Percentiles rank a stretch among this genome's conserved stretches.
Conservation (phyloP, 1,284 basidiomycete species). For the Schizophyllum commune region DNA sequence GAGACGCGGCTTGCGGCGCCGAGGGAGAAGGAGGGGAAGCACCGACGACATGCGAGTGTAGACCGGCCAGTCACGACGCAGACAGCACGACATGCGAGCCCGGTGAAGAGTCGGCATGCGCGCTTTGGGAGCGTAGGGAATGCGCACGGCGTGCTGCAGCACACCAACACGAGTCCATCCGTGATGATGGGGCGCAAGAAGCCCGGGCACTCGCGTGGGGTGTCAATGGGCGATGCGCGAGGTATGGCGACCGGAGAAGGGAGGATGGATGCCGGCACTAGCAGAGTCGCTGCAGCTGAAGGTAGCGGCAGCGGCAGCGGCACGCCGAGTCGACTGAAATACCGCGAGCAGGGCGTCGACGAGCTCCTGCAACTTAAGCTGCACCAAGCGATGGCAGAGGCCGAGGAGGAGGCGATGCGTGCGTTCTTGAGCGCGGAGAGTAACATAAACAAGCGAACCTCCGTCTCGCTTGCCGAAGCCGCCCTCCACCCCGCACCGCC, state of each 20-base stretch:
- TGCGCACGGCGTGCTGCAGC: background rate
- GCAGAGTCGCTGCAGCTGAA: too few relatives aligned
- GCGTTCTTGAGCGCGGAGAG: background rate
- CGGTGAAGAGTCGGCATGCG: slow-evolving; percentile 7
- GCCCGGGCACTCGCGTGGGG: slow-evolving; percentile 11
- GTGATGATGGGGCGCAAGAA: slow-evolving; percentile 1
- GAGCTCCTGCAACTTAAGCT: slow-evolving; percentile 84
- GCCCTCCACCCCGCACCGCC: slow-evolving; percentile 42
- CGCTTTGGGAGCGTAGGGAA: slow-evolving; percentile 9
- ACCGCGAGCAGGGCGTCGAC: slow-evolving; percentile 81
- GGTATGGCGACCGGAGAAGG: background rate
- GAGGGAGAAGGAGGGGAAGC: slow-evolving; percentile 2
- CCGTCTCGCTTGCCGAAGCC: too few relatives aligned
- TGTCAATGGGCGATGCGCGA: slow-evolving; percentile 7
- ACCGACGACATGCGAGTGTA: slow-evolving; percentile 16
- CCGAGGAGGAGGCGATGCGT: background rate
- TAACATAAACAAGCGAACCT: background rate
- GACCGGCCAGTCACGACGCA: background rate
- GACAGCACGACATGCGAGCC: too few relatives aligned
- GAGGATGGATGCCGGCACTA: too few relatives aligned
- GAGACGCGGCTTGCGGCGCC: too few relatives aligned
- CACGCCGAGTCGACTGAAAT: slow-evolving; percentile 25
- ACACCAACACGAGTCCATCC: background rate
- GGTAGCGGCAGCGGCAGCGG: slow-evolving; percentile 17
- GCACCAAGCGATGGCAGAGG: slow-evolving; percentile 66